These are phyloP conservation scores for Xylariaceae sp. DNA, from an alignment of 2,329 filamentous ascomycete species.

Conservation along the genomic window DNA sequence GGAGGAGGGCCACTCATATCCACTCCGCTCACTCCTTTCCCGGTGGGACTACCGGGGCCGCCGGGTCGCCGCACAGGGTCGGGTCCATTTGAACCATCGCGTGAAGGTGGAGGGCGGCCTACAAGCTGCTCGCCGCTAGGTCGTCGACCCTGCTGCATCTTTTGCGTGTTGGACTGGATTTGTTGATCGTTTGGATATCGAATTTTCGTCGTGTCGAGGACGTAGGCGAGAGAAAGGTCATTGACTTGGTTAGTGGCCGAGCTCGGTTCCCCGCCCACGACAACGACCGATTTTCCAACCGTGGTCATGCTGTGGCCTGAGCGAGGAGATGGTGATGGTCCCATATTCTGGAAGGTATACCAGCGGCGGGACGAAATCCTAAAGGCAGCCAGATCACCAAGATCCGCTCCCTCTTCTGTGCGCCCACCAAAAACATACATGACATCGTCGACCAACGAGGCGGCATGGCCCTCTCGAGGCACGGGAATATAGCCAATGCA, in stretches of 20 bases:
- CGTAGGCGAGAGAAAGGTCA: slow-evolving; percentile 82
- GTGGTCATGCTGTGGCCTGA: slow-evolving; percentile 98
- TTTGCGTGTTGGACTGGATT: slow-evolving; percentile 31
- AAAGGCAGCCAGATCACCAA: slow-evolving; percentile 85
- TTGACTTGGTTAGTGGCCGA: slow-evolving; percentile 72
- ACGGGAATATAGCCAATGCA: slow-evolving; percentile 97
- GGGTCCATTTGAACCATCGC: slow-evolving; percentile 46
- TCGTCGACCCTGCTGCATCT: slow-evolving; percentile 31
- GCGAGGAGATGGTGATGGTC: slow-evolving; percentile 82
- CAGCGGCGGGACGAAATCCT: slow-evolving; percentile 72
- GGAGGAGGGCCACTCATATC: slow-evolving; percentile 30
- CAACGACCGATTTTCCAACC: slow-evolving; percentile 84
- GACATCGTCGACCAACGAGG: slow-evolving; percentile 88
- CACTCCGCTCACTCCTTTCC: slow-evolving; percentile 35
- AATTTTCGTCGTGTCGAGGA: slow-evolving; percentile 93
- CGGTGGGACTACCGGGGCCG: slow-evolving; percentile 26
- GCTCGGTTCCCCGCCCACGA: slow-evolving; percentile 90
- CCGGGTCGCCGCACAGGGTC: slow-evolving; percentile 40
- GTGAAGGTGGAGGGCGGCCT: slow-evolving; percentile 32
- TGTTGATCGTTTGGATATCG: slow-evolving; percentile 79
- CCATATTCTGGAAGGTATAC: slow-evolving; percentile 99
- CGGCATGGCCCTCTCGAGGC: slow-evolving; percentile 87
- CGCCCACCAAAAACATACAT: slow-evolving; percentile 99
- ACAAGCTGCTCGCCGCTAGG: slow-evolving; percentile 31
- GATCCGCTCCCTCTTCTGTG: slow-evolving; percentile 84